Conservation (phyloP, 306 rosid genomes). For the Prosopis cineraria region DNA sequence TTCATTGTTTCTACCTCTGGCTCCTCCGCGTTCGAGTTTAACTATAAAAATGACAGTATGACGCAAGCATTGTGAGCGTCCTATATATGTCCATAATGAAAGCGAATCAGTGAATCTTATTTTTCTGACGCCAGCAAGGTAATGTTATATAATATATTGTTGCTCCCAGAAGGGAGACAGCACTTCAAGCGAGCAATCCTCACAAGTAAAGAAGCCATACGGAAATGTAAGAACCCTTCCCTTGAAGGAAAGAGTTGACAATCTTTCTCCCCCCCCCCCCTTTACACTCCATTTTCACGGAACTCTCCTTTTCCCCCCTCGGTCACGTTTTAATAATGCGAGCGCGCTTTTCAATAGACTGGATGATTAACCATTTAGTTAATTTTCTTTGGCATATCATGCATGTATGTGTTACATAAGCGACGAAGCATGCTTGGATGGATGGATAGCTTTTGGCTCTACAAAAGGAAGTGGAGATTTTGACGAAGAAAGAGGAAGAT, state of each 20-base stretch:
- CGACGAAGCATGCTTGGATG: too few species aligned
- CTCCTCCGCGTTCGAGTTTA: not conserved
- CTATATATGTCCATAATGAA: not conserved
- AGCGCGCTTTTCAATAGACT: too few species aligned
- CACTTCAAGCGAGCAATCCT: not conserved
- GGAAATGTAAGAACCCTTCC: not conserved
- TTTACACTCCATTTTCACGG: not conserved
- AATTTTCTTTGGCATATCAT: too few species aligned
- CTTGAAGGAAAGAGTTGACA: not conserved
- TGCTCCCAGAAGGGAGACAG: slow-evolving; percentile 1
- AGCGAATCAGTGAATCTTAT: not conserved
- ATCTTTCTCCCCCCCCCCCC: not conserved
- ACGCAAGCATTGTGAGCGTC: slow-evolving; percentile 10
- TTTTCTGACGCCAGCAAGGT: not conserved
- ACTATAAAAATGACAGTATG: not conserved
- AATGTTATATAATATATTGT: not conserved
- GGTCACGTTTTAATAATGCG: too few species aligned
- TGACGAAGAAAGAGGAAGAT: too few species aligned
- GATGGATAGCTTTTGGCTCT: too few species aligned
- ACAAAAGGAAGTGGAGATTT: too few species aligned
- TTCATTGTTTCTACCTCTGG: not conserved
- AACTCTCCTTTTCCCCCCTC: not conserved
- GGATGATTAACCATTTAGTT: too few species aligned
- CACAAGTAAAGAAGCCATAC: not conserved
- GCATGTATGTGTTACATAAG: too few species aligned